Evolutionary conservation across 352 stramenopile species (phyloP), one percentile per base, ranked within the genome.

Genomic region (Lagenidium sp.): DNA sequence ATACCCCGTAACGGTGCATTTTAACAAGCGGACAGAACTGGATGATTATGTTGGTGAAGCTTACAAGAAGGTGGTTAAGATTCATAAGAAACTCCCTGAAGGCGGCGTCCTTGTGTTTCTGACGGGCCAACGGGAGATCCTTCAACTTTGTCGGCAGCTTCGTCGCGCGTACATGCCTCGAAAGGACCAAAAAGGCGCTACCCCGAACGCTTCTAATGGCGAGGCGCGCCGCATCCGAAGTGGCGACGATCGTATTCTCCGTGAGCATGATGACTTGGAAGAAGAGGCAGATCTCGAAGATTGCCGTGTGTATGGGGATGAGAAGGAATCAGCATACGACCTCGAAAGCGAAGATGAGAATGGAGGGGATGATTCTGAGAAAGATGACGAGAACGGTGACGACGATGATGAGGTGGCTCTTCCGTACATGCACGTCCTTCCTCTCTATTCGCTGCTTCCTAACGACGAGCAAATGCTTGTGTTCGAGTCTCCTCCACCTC

Each of bases 51-150:
- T 97, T 41, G 65, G 82, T 26, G 94, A 86, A 25, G 90, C 93
- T 6, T 98, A 97, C 58, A 94, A 96, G 44, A 99, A 99, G 59
- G 77, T 93, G 25, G 52, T 94, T 18, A 97, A 97, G 62, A 99
- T 99, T 47, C 96, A 99, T 75, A 76, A 86, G 42, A 97, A 96
- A 54, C 71, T 99, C n/a, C 96, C 96, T 0, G 73, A 88, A 29
- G 96, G 96, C 32, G 96, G 92, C 10, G 89, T 99, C 29, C 76
- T 99, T 7, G 91, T 99, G 12, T 99, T 99, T 53, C 70, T 99
- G 1, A 99, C 96, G 4, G 96, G 96, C 13, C 94, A 98, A 63
- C 72, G 90, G 20, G 95, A 99, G 64, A 98, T 99, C 52, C 49
- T 87, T 16, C 79, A 95, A 46, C 69, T 96, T n/a, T 94, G 81